phyloP scores from a whole-genome alignment of 805 yeast species.

The Hanseniaspora valbyensis region DNA sequence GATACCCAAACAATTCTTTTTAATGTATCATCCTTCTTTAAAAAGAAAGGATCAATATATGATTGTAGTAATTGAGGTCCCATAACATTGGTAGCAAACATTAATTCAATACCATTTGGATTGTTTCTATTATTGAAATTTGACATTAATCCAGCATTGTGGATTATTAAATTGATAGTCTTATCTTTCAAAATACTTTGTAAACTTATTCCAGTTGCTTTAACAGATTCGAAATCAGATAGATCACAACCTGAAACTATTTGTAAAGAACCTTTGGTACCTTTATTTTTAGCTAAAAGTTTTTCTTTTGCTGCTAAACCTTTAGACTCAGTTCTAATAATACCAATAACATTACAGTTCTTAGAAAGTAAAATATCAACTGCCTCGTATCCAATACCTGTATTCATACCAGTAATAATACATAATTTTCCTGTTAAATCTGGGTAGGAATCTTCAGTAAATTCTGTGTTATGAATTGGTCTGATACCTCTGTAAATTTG shows the following conservation, averaged over 20 bases:
- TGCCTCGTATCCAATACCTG: slow-evolving; percentile 31
- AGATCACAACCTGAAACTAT: slow-evolving; percentile 30
- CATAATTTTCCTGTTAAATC: slow-evolving; percentile 32
- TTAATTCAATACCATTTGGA: slow-evolving; percentile 30
- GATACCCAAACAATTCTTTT: slow-evolving; percentile 34
- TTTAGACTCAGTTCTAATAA: slow-evolving; percentile 30
- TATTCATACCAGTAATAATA: slow-evolving; percentile 33
- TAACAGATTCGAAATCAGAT: slow-evolving; percentile 31
- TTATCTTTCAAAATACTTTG: slow-evolving; percentile 18
- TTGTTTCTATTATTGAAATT: slow-evolving; percentile 25
- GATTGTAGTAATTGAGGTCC: slow-evolving; percentile 33
- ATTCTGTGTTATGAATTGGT: slow-evolving; percentile 24
- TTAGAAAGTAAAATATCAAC: slow-evolving; percentile 26
- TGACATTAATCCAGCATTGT: slow-evolving; percentile 32
- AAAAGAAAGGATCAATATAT: slow-evolving; percentile 30
- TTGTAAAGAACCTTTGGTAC: slow-evolving; percentile 23
- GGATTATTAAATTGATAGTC: slow-evolving; percentile 28
- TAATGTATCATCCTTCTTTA: slow-evolving; percentile 25
- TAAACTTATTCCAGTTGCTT: slow-evolving; percentile 25
- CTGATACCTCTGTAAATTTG: slow-evolving; percentile 22
- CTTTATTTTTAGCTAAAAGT: slow-evolving; percentile 22
- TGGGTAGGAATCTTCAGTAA: slow-evolving; percentile 29
- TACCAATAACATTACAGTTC: slow-evolving; percentile 28
- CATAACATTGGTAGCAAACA: slow-evolving; percentile 31
- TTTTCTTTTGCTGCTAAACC: slow-evolving; percentile 27